Conservation (phyloP, 2,329 filamentous ascomycete genomes). For the Trichoderma polysporum region DNA sequence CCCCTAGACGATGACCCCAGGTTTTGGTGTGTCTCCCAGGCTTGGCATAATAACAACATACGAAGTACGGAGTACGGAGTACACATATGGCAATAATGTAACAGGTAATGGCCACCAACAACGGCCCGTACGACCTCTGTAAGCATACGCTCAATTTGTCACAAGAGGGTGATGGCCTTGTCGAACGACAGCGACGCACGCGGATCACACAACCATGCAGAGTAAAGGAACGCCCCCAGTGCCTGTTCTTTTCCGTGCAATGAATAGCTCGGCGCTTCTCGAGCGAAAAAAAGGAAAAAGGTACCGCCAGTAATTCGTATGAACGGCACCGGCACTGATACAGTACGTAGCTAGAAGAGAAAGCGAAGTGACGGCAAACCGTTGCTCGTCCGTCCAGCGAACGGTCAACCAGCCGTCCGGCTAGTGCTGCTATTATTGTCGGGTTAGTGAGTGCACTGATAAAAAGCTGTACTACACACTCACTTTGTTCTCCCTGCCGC, state of each 20-base stretch:
- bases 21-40: not conserved
- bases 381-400: not conserved
- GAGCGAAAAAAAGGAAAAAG: not conserved
- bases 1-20: not conserved
- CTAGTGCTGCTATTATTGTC: slow-evolving; percentile 11
- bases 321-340: not conserved
- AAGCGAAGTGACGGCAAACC: not conserved
- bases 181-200: not conserved
- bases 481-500: not conserved
- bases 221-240: not conserved
- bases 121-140: slow-evolving; percentile 1
- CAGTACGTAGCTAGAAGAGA: not conserved
- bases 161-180: not conserved
- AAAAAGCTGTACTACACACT: not conserved
- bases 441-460: not conserved
- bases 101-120: not conserved
- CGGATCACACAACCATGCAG: not conserved
- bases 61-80: too few species aligned
- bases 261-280: not conserved
- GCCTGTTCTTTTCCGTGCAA: not conserved
- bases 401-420: not conserved
- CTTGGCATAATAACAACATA: not conserved
- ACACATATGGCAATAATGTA: too few species aligned
- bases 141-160: not conserved
- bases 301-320: not conserved